These are phyloP conservation scores for Logfia minima DNA, from an alignment of 129 eudicot species.

Conservation along the genomic window DNA sequence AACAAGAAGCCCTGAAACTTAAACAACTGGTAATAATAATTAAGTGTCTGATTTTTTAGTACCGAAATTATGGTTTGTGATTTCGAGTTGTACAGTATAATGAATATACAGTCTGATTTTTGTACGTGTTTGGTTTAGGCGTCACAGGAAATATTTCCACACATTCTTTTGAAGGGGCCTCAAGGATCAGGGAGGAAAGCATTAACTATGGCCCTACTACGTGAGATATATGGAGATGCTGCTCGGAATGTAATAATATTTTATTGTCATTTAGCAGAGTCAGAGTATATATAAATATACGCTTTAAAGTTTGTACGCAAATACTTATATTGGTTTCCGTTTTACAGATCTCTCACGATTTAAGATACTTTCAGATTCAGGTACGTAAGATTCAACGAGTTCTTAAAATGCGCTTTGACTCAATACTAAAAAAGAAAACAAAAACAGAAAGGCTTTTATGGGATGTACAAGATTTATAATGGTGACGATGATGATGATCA, in stretches of 20 bases:
- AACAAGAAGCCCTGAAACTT: conserved; percentile 65
- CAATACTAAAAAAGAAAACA: background rate
- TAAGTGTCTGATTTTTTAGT: conserved; percentile 12
- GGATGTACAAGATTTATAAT: background rate
- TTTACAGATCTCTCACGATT: conserved; percentile 72
- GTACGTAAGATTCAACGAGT: conserved; percentile 35
- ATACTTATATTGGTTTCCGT: background rate
- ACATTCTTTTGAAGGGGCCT: conserved; percentile 71
- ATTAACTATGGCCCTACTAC: conserved; percentile 64
- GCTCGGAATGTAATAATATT: conserved; percentile 46
- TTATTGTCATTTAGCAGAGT: background rate
- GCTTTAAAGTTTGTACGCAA: background rate
- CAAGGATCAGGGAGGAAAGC: conserved; percentile 77
- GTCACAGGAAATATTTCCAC: conserved; percentile 57
- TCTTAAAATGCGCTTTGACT: background rate
- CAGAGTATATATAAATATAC: background rate
- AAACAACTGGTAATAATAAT: conserved; percentile 44
- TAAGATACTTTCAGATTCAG: conserved; percentile 74
- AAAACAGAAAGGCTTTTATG: background rate
- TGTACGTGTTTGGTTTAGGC: conserved; percentile 35
- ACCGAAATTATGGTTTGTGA: background rate
- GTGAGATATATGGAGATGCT: conserved; percentile 64
- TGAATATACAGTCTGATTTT: background rate
- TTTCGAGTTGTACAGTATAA: background rate
- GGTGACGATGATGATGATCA: background rate